Evolutionary conservation across 106 monocot genomes (phyloP).

Genomic region (Xerophyta viscosa): DNA sequence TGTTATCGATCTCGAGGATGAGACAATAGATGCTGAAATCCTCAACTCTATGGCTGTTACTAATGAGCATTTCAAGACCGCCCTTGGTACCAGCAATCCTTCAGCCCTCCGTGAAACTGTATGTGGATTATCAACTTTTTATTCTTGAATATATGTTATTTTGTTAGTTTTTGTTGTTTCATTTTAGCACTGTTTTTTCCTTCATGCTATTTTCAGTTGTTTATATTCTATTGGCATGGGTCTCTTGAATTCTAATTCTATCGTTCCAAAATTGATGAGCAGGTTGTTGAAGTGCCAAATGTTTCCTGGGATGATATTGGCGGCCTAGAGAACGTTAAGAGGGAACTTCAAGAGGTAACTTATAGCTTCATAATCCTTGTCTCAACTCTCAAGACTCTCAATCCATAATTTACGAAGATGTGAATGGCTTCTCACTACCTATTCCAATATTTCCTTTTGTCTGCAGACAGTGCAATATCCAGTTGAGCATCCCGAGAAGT

Average conservation of each 20-base stretch:
- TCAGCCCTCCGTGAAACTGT: constrained; percentile 94
- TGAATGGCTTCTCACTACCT: no score
- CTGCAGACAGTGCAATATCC: constrained; percentile 93
- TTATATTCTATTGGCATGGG: no score
- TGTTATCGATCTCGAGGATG: constrained; percentile 85
- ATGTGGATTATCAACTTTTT: no score
- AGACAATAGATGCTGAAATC: constrained; percentile 86
- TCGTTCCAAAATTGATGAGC: no score
- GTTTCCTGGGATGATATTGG: constrained; percentile 94
- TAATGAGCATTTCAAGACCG: constrained; percentile 90
- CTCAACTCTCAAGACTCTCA: no score
- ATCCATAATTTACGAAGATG: no score
- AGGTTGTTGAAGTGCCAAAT: constrained; percentile 98
- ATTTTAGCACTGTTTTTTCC: no score
- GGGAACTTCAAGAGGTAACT: constrained; percentile 92
- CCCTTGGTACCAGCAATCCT: constrained; percentile 95
- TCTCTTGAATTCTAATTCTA: no score
- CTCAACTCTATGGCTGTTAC: constrained; percentile 89
- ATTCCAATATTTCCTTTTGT: background rate
- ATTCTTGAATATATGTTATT: no score
- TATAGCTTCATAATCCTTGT: no score
- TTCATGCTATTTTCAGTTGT: no score
- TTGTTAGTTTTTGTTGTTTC: no score
- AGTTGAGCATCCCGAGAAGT: constrained; percentile 93
- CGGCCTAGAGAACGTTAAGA: constrained; percentile 88